Conservation (phyloP, 352 stramenopile species). For the Salisapilia sapeloensis region DNA sequence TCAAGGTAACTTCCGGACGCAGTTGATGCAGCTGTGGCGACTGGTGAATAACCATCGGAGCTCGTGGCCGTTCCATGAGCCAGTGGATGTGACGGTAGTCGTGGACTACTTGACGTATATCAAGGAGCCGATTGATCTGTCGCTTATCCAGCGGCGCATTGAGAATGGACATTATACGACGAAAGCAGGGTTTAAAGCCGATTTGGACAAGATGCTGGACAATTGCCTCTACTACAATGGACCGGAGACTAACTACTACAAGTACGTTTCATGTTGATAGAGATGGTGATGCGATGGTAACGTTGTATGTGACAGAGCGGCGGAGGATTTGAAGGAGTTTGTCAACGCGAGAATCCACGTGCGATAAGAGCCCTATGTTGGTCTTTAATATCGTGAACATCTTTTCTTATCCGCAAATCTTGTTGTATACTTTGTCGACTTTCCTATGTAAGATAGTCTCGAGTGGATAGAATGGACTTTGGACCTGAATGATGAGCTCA, state of each 20-base stretch:
- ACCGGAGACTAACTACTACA: constrained; percentile 91
- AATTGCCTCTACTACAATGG: constrained; percentile 98
- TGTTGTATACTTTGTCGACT: too few species aligned
- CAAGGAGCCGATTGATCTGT: constrained; percentile 87
- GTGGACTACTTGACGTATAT: constrained; percentile 96
- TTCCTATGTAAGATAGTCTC: too few species aligned
- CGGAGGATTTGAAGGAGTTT: constrained; percentile 62
- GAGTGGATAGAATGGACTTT: too few species aligned
- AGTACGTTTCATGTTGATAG: too few species aligned
- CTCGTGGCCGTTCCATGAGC: constrained; percentile 95
- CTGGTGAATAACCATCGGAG: constrained; percentile 89
- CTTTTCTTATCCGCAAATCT: too few species aligned
- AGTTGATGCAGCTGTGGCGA: constrained; percentile 77
- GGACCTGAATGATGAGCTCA: neutral
- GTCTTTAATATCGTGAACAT: too few species aligned
- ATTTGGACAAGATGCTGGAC: constrained; percentile 93
- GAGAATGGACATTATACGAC: constrained; percentile 80
- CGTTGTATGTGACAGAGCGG: constrained; percentile 21
- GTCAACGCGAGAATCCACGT: constrained; percentile 52
- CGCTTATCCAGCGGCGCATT: constrained; percentile 70
- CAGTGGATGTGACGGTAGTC: constrained; percentile 89
- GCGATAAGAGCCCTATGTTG: too few species aligned
- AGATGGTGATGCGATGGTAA: too few species aligned
- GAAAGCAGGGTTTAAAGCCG: constrained; percentile 83
- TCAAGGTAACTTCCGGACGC: constrained; percentile 64